These are phyloP conservation scores for Coniochaeta sp. DNA, from an alignment of 2,329 filamentous ascomycete species.

Conservation along the genomic window DNA sequence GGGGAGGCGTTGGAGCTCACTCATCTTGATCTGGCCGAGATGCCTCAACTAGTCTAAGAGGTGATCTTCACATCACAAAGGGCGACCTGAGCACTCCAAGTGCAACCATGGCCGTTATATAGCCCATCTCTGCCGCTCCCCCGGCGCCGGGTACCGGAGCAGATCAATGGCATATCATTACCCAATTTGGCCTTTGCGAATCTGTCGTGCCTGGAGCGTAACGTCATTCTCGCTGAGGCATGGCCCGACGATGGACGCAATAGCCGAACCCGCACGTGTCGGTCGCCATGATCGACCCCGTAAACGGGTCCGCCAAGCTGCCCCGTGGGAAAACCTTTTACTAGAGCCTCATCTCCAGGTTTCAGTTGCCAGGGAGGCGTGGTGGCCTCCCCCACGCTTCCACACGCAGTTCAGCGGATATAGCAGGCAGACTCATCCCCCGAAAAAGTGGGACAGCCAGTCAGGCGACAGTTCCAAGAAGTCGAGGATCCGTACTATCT, in stretches of 20 bases:
- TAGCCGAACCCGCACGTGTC: neutral
- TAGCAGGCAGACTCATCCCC: neutral
- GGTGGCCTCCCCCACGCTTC: neutral
- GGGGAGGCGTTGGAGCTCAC: neutral
- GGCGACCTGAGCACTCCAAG: neutral
- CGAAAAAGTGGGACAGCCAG: neutral
- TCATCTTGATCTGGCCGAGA: neutral
- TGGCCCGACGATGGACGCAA: neutral
- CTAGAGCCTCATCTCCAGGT: neutral
- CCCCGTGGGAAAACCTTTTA: neutral
- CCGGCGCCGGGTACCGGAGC: neutral
- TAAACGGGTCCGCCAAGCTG: neutral
- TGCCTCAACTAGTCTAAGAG: neutral
- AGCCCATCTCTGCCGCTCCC: neutral
- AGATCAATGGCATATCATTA: neutral
- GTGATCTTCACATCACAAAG: neutral
- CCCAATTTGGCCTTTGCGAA: neutral
- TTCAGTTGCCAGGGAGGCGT: neutral
- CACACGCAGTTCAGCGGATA: neutral
- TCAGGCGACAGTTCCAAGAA: neutral
- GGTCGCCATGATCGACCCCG: neutral
- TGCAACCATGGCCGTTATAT: neutral
- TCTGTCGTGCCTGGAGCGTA: neutral
- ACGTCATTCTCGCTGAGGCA: neutral
- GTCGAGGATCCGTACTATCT: neutral